Evolutionary conservation across 306 rosid species (phyloP).

Genomic region (Rosa lucieae): DNA sequence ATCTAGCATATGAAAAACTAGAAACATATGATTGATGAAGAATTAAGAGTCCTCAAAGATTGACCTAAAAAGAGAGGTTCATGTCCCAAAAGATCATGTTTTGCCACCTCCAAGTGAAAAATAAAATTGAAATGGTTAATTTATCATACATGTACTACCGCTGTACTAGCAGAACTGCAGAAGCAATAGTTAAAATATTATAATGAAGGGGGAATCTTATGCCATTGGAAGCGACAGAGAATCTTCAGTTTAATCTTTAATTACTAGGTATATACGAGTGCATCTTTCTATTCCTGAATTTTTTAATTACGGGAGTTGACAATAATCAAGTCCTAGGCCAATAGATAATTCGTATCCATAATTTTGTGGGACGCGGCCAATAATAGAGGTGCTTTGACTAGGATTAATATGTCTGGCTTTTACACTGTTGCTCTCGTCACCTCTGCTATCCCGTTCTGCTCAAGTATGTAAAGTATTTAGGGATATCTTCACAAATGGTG

Average conservation of each 20-base stretch:
- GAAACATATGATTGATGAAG: not conserved
- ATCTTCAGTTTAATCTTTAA: constrained; percentile 11
- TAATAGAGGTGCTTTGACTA: constrained; percentile 18
- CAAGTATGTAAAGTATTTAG: not conserved
- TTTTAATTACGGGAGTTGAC: constrained; percentile 29
- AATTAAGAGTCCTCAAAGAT: not conserved
- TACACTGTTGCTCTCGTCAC: constrained; percentile 10
- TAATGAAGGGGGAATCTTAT: constrained; percentile 15
- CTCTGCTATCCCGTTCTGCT: not conserved
- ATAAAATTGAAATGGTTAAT: no score
- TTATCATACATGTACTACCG: not conserved
- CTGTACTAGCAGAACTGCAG: not conserved
- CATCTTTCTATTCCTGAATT: constrained; percentile 8
- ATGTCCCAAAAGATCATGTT: constrained; percentile 17
- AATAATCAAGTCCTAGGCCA: constrained; percentile 11
- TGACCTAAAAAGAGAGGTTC: not conserved
- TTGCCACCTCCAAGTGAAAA: constrained; percentile 19
- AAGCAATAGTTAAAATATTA: not conserved
- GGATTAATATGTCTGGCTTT: constrained; percentile 7
- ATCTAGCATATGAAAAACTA: constrained; percentile 4
- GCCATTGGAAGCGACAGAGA: constrained; percentile 28
- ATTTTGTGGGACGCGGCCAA: constrained; percentile 9
- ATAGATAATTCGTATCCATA: constrained; percentile 5
- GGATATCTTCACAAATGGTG: no score
- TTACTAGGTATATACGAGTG: constrained; percentile 26